A percentile compares a stretch with the other conserved stretches of the same genome.
phyloP scores from a whole-genome alignment of 345 rosid species.

The Physaria fendleri region DNA sequence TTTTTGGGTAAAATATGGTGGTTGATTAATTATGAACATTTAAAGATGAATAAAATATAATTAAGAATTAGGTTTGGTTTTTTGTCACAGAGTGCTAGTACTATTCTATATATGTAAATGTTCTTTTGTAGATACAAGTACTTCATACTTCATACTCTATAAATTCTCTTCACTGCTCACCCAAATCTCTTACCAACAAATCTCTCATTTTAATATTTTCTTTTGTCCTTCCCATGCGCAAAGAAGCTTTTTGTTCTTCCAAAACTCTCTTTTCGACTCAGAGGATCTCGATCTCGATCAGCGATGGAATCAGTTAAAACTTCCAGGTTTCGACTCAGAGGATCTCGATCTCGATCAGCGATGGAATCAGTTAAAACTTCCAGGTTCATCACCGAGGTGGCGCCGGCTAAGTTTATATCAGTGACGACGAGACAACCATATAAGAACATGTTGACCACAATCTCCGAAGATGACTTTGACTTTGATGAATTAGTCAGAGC shows the following conservation, averaged over 20 bases:
- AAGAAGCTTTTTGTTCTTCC: constrained; percentile 9
- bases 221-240: constrained; percentile 7
- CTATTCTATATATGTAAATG: not conserved
- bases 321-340: constrained; percentile 27
- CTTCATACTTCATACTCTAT: constrained; percentile 5
- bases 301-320: constrained; percentile 22
- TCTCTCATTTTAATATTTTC: not conserved
- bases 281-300: not conserved
- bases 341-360: not conserved
- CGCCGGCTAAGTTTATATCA: constrained; percentile 37
- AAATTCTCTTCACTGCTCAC: constrained; percentile 10
- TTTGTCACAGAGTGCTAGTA: constrained; percentile 1
- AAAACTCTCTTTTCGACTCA: not conserved
- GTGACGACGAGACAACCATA: constrained; percentile 34
- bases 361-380: constrained; percentile 22
- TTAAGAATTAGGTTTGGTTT: not conserved
- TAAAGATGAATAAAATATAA: not conserved
- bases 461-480: constrained; percentile 44
- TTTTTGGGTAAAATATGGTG: constrained; percentile 1
- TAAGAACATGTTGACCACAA: constrained; percentile 39
- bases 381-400: constrained; percentile 45
- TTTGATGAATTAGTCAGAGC: constrained; percentile 21
- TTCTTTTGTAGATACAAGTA: constrained; percentile 1
- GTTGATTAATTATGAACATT: not conserved
- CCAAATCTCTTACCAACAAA: not conserved